Base-by-base conservation (phyloP, 2,329 filamentous ascomycete genomes). In the Thielaviopsis musarum region DNA sequence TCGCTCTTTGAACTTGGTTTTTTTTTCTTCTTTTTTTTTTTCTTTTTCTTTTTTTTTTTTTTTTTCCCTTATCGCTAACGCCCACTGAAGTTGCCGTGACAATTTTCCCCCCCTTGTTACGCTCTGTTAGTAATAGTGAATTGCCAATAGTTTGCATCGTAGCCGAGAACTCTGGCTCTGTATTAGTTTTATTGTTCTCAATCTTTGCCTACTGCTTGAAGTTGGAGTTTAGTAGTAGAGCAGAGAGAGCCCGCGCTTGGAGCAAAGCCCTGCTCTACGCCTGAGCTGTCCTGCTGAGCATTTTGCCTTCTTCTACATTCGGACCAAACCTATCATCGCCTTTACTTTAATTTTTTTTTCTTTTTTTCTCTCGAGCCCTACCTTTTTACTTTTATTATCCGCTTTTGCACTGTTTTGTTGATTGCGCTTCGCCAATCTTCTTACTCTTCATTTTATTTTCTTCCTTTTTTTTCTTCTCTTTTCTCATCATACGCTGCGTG, bases 261-360 rank as follows among this genome's bases (percentile, higher is more conserved):
- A 54, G 57, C 57, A 54, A 59, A 59, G 34, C 57, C 57, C 56
- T 59, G 57, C 57, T 59, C 57, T 59, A 48, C 41, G 56, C 51
- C 57, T 59, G 52, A 59, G 57, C 57, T 59, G 49, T 59, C 52
- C 57, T 59, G 57, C 45, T 57, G 34, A 52, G 26, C 45, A 57
- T 52, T 34, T 41, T n/a, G 21, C 45, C 26, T 49, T 56, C 54
- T 56, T 49, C 41, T 49, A n/a, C n/a, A 56, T 17, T 52, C 51
- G 30, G 24, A 57, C 41, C 45, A 19, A 56, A 34, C 45, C 22
- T 41, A 51, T 45, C 54, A 45, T 24, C 24, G 21, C 19, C 38
- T 56, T 26, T 28, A 52, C n/a, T 24, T 26, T 56, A 22, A 13
- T 49, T 52, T 22, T 52, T 30, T 57, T 52, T 56, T 57, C 45